These are phyloP conservation scores for Flaveria floridana DNA, from an alignment of 140 eudicot genomes.

Conservation along the genomic window DNA sequence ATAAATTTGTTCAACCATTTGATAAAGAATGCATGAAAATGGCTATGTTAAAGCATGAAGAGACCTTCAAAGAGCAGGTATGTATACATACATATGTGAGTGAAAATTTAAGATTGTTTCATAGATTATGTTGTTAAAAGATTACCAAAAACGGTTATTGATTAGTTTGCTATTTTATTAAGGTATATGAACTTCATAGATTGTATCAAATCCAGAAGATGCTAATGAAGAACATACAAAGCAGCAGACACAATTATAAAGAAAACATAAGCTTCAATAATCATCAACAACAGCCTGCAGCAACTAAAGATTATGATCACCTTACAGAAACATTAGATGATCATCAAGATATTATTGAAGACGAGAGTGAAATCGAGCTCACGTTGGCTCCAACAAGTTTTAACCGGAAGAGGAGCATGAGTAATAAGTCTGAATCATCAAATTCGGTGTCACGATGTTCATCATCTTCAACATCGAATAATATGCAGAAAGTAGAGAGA, in stretches of 20 bases:
- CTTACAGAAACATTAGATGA: conserved; percentile 18
- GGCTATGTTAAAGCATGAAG: conserved; percentile 96
- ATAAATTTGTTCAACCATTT: conserved; percentile 57
- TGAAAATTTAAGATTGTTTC: not conserved
- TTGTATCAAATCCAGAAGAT: conserved; percentile 73
- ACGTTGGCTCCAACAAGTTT: conserved; percentile 78
- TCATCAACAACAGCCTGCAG: conserved; percentile 38
- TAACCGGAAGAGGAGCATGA: conserved; percentile 41
- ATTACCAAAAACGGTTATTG: not conserved
- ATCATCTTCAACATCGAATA: conserved; percentile 68
- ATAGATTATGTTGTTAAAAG: not conserved
- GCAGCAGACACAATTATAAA: conserved; percentile 26
- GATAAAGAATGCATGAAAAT: conserved; percentile 90
- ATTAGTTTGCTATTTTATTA: not conserved
- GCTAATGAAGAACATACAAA: conserved; percentile 62
- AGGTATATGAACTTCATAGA: conserved; percentile 56
- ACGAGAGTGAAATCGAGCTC: conserved; percentile 65
- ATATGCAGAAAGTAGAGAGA: conserved; percentile 37
- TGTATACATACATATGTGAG: not conserved
- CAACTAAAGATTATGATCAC: conserved; percentile 31
- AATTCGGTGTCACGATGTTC: conserved; percentile 64
- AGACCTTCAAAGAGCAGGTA: conserved; percentile 89
- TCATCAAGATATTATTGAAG: conserved; percentile 42
- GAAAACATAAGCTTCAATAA: conserved; percentile 26
- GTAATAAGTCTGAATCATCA: conserved; percentile 39